phyloP scores from a whole-genome alignment of 768 basidiomycete genomes.

The Agaricus bisporus region DNA sequence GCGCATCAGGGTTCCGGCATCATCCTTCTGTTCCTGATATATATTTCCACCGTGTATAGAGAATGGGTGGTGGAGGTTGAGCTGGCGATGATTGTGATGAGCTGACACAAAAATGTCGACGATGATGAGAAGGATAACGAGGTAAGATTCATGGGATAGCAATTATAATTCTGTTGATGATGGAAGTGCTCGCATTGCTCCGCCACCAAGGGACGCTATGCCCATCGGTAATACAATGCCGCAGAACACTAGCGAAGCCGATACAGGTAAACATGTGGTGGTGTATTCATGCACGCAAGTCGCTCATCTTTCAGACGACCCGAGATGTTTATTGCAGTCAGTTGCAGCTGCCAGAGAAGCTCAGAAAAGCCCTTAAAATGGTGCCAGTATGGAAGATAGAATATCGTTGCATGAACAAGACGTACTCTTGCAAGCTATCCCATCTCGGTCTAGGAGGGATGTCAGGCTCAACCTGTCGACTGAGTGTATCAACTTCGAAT shows the following conservation, averaged over 20 bases:
- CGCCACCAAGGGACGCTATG: constrained; percentile 28
- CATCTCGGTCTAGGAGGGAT: constrained; percentile 36
- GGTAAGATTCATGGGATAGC: no score
- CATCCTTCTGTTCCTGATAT: no score
- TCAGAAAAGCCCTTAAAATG: constrained; percentile 32
- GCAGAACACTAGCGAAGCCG: constrained; percentile 32
- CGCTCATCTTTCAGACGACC: constrained; percentile 39
- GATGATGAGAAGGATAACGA: no score
- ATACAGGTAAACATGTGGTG: neutral
- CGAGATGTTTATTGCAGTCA: constrained; percentile 36
- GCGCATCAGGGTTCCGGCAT: no score
- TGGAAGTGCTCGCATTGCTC: constrained; percentile 36
- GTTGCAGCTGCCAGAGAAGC: constrained; percentile 35
- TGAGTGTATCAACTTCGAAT: constrained; percentile 40
- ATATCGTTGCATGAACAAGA: constrained; percentile 4
- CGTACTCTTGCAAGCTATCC: constrained; percentile 35
- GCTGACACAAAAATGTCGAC: no score
- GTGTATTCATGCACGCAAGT: constrained; percentile 1
- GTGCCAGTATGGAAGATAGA: constrained; percentile 10
- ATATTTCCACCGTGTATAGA: no score
- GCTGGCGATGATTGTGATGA: no score
- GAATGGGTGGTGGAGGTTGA: no score
- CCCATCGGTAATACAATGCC: constrained; percentile 36
- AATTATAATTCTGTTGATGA: no score
- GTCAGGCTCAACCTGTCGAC: constrained; percentile 34